A percentile compares a stretch with the other conserved stretches of the same genome.
phyloP scores from a whole-genome alignment of 371 early-diverging fungal genomes.

The Syncephalis fuscata region DNA sequence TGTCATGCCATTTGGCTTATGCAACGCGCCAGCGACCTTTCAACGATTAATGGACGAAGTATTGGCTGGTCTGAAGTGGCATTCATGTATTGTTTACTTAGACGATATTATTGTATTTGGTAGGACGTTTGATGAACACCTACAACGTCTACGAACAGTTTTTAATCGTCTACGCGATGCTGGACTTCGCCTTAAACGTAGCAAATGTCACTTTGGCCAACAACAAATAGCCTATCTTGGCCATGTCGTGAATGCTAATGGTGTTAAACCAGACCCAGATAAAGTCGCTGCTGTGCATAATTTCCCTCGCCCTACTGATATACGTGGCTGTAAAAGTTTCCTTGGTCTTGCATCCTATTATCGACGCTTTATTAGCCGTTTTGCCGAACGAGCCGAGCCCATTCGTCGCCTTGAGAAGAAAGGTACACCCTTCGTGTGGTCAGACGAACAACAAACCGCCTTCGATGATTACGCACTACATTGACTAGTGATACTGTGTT shows the following conservation, averaged over 20 bases:
- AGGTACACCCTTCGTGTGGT: slow-evolving; percentile 8
- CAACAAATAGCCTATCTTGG: slow-evolving; percentile 17
- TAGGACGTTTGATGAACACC: slow-evolving; percentile 13
- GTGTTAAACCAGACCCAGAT: slow-evolving; percentile 7
- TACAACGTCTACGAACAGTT: slow-evolving; percentile 12
- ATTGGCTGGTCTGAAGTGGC: slow-evolving; percentile 10
- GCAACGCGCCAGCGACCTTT: slow-evolving; percentile 16
- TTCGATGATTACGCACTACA: slow-evolving; percentile 7
- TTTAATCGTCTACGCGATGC: slow-evolving; percentile 13
- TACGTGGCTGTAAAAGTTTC: slow-evolving; percentile 9
- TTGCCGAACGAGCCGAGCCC: slow-evolving; percentile 6
- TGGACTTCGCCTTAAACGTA: slow-evolving; percentile 13
- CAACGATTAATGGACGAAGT: slow-evolving; percentile 17
- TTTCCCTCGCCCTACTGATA: slow-evolving; percentile 6
- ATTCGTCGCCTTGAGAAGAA: slow-evolving; percentile 9
- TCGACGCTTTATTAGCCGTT: slow-evolving; percentile 14
- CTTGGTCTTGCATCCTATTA: slow-evolving; percentile 16
- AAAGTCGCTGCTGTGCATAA: slow-evolving; percentile 9
- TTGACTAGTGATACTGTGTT: slow-evolving; percentile 12
- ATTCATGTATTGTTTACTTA: slow-evolving; percentile 17
- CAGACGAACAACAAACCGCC: slow-evolving; percentile 4
- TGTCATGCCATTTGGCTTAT: slow-evolving; percentile 18
- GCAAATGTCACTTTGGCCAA: slow-evolving; percentile 19
- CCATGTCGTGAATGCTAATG: slow-evolving; percentile 11
- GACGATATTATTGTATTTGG: slow-evolving; percentile 27